Evolutionary conservation across 2,329 filamentous ascomycete genomes (phyloP).

Genomic region (Trichoderma lentiforme): DNA sequence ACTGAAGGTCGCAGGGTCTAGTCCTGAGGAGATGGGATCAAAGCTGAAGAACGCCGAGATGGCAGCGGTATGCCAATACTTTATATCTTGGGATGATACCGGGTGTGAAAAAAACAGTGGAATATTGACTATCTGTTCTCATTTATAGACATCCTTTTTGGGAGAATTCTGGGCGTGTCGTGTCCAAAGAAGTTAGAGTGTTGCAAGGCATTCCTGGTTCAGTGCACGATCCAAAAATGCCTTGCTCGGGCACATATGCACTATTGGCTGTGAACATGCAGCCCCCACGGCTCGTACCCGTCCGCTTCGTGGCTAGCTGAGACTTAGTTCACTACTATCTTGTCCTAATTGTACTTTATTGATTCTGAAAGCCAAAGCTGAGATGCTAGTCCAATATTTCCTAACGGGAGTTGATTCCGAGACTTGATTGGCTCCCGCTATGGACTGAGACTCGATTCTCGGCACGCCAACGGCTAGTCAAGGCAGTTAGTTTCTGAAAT

Average conservation of each 20-base stretch:
- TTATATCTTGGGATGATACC: background rate
- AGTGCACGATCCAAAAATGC: background rate
- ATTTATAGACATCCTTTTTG: background rate
- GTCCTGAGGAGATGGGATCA: background rate
- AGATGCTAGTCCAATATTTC: background rate
- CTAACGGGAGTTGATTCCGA: background rate
- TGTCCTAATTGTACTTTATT: background rate
- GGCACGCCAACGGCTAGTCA: background rate
- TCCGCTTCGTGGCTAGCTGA: background rate
- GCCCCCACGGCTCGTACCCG: background rate
- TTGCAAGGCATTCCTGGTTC: background rate
- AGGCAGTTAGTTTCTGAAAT: background rate
- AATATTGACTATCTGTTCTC: background rate
- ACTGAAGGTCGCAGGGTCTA: background rate
- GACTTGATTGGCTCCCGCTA: background rate
- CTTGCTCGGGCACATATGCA: background rate
- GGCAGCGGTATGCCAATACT: background rate
- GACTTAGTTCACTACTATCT: background rate
- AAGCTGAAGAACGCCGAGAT: background rate
- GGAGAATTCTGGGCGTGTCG: background rate
- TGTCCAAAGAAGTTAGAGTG: background rate
- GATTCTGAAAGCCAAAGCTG: background rate
- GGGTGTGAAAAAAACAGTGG: background rate
- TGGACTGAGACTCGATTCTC: background rate
- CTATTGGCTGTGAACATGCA: background rate